Base-by-base conservation (phyloP, 2,329 filamentous ascomycete species). In the Hysterium pulicare region DNA sequence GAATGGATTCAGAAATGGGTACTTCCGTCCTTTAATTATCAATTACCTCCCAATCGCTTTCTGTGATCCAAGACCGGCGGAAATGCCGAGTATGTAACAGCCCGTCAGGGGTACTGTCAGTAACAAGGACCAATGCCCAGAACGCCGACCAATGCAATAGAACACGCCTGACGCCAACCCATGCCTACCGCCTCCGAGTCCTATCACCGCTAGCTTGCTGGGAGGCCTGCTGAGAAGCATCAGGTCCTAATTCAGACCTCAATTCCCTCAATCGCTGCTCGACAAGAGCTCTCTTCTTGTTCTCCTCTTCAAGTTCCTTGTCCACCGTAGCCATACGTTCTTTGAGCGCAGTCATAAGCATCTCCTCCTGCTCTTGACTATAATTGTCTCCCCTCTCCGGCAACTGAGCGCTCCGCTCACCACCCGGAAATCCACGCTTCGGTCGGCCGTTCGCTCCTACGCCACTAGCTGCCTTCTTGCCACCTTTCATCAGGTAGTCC, bases 401-500 rank as follows among this genome's bases (percentile, higher is more conserved):
- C 8, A 67, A 40, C 35, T 66, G 61, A 21, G 63, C 63, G 34
- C 55, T 63, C 6, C 60, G 53, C 44, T 67, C 63, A n/a, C 62
- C 61, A 28, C 60, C 62, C 1, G 63, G 62, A 33, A 59, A 54
- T 2, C 63, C 63, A 13, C 63, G 52, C 47, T 59, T 64, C 22
- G 64, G 53, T 9, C 60, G 51, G 2, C 62, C 62, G 28, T 63
- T 60, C 1, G 60, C 53, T 11, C 55, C 55, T n/a, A 59, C 46
- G 38, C 46, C 33, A 36, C 47, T 47, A 3, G 55, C 58, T 2
- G 61, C 59, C 41, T 62, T 66, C 54, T 66, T 73, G 9, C 71
- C 71, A 30, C 78, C 79, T 26, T 60, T 61, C 7, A 46, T 49
- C n/a, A 72, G 67, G 49, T 75, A 72, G 40, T 71, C 67, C 58